A percentile compares a stretch with the other conserved stretches of the same genome.
Conservation (phyloP, 164 flowering plant species). For the Taxillus chinensis region DNA sequence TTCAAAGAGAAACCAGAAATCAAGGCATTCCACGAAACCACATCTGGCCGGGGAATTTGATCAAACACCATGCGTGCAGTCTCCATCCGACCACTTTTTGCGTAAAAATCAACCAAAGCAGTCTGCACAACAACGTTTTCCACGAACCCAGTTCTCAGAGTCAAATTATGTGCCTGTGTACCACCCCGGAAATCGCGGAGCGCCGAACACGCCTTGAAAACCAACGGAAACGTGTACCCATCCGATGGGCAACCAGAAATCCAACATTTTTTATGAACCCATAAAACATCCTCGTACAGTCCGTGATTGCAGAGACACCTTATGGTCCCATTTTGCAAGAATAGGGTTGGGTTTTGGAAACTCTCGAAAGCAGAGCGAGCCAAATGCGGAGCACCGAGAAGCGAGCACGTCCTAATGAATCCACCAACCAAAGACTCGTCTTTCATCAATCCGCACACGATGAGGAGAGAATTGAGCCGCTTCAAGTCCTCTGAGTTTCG, state of each 20-base stretch:
- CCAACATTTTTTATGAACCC: conserved; percentile 14
- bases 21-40: conserved; percentile 34
- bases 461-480: conserved; percentile 19
- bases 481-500: conserved; percentile 14
- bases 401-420: conserved; percentile 18
- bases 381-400: conserved; percentile 21
- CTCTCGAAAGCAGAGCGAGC: conserved; percentile 18
- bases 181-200: conserved; percentile 13
- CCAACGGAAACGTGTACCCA: conserved; percentile 30
- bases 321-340: conserved; percentile 22
- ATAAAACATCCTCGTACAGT: conserved; percentile 16
- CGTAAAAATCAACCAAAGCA: conserved; percentile 28
- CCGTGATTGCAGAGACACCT: conserved; percentile 22
- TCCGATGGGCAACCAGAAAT: conserved; percentile 17
- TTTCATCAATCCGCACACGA: conserved; percentile 12
- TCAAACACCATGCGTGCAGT: conserved; percentile 21
- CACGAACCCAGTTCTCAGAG: conserved; percentile 24
- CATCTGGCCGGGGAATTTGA: conserved; percentile 26
- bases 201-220: conserved; percentile 31
- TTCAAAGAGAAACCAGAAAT: conserved; percentile 28
- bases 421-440: conserved; percentile 4
- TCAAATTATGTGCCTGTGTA: conserved; percentile 18
- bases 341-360: conserved; percentile 13
- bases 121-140: conserved; percentile 24
- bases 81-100: conserved; percentile 15